phyloP scores from a whole-genome alignment of 2,329 filamentous ascomycete genomes.

The Chrysoporthe deuterocubensis region DNA sequence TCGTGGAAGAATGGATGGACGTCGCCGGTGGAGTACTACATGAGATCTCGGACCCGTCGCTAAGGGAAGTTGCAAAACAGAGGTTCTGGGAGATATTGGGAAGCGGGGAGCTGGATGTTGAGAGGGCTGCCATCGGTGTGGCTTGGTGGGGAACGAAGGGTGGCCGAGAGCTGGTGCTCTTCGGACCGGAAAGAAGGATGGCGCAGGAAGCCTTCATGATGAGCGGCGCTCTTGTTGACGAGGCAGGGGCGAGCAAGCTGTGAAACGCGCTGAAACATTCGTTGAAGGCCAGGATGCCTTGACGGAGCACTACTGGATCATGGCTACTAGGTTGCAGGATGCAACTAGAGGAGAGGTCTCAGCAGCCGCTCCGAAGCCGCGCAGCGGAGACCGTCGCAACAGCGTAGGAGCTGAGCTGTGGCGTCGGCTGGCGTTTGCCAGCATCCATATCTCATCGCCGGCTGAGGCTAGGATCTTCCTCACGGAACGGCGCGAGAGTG shows the following conservation, averaged over 20 bases:
- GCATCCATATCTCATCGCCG: neutral
- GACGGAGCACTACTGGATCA: neutral
- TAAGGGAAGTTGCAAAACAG: conserved; percentile 68
- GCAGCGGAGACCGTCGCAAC: too few species aligned
- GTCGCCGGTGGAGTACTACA: conserved; percentile 71
- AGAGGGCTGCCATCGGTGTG: conserved; percentile 77
- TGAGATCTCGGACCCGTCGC: conserved; percentile 60
- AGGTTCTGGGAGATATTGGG: conserved; percentile 81
- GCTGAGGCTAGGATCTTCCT: neutral
- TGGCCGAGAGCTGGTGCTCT: conserved; percentile 56
- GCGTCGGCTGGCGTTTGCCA: too few species aligned
- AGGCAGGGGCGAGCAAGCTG: conserved; percentile 41
- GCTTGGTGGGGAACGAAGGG: conserved; percentile 79
- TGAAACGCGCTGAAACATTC: conserved; percentile 32
- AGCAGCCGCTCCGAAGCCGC: too few species aligned
- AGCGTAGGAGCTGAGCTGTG: too few species aligned
- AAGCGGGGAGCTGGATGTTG: conserved; percentile 86
- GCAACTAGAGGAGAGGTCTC: too few species aligned
- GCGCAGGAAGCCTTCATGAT: conserved; percentile 47
- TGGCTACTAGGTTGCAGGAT: neutral
- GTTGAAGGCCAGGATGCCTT: neutral
- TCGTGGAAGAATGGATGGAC: conserved; percentile 82
- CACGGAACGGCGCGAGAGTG: neutral
- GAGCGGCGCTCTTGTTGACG: conserved; percentile 55
- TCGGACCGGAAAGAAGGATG: conserved; percentile 33